Conservation (phyloP, 108 stramenopile species). For the Stephanodiscus triporus region DNA sequence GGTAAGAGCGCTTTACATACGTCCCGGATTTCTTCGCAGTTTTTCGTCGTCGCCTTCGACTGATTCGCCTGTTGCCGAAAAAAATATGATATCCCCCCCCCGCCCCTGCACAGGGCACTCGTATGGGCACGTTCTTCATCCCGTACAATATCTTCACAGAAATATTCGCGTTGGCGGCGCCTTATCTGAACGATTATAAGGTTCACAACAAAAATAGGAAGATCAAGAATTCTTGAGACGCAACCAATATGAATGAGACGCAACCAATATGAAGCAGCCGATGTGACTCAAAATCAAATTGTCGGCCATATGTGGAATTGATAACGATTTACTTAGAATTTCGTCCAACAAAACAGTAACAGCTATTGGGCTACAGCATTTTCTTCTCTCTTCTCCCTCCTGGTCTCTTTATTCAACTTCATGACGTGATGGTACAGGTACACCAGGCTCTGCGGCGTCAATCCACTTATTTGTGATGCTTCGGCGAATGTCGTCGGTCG, state of each 20-base stretch:
- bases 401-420: constrained; percentile 68
- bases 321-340: background rate
- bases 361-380: constrained; percentile 9
- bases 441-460: constrained; percentile 93
- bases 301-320: no score
- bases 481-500: constrained; percentile 92
- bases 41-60: background rate
- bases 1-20: background rate
- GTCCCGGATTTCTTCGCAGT: background rate
- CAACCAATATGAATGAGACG: background rate
- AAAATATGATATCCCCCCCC: background rate
- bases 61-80: background rate
- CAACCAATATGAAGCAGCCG: background rate
- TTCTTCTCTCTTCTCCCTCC: constrained; percentile 34
- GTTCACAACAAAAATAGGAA: constrained; percentile 71
- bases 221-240: constrained; percentile 37
- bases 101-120: constrained; percentile 67
- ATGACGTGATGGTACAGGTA: constrained; percentile 91
- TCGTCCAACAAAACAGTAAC: no score
- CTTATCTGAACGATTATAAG: constrained; percentile 91
- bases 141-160: constrained; percentile 94
- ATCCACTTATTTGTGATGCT: constrained; percentile 91
- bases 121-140: constrained; percentile 90
- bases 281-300: background rate
- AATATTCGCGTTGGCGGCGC: constrained; percentile 84